phyloP scores from a whole-genome alignment of 495 filamentous ascomycete genomes.

The Margaritispora aquatica region DNA sequence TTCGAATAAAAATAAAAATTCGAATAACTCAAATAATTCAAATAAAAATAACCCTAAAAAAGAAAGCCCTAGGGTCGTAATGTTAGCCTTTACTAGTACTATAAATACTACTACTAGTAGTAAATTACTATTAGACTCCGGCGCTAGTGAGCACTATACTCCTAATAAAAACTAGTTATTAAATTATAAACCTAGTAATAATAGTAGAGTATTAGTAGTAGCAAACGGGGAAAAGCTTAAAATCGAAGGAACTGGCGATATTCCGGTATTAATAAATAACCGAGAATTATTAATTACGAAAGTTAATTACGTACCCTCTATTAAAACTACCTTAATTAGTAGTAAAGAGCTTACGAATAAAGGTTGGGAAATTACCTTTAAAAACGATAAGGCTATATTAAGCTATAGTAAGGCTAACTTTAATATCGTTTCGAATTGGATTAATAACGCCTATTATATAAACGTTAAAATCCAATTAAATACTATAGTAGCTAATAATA shows the following conservation, averaged over 20 bases:
- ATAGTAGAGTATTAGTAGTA: constrained; percentile 1
- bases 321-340: constrained; percentile 10
- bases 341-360: constrained; percentile 9
- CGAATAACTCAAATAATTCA: background rate
- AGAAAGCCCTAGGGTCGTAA: background rate
- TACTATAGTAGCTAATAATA: constrained; percentile 1
- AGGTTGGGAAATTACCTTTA: constrained; percentile 4
- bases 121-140: constrained; percentile 7
- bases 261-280: constrained; percentile 7
- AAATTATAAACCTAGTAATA: constrained; percentile 5
- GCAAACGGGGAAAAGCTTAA: background rate
- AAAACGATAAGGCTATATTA: constrained; percentile 1
- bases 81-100: background rate
- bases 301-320: constrained; percentile 9
- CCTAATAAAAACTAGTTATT: constrained; percentile 9
- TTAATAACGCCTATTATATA: constrained; percentile 11
- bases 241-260: constrained; percentile 7
- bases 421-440: constrained; percentile 1
- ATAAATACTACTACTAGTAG: background rate
- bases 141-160: constrained; percentile 7
- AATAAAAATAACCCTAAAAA: background rate
- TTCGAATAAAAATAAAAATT: background rate
- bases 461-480: constrained; percentile 4
- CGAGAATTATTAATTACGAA: constrained; percentile 9
- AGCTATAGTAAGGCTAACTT: background rate